Evolutionary conservation across 2,329 filamentous ascomycete species (phyloP), one percentile per base, ranked within the genome.

Genomic region (Nemania serpens): DNA sequence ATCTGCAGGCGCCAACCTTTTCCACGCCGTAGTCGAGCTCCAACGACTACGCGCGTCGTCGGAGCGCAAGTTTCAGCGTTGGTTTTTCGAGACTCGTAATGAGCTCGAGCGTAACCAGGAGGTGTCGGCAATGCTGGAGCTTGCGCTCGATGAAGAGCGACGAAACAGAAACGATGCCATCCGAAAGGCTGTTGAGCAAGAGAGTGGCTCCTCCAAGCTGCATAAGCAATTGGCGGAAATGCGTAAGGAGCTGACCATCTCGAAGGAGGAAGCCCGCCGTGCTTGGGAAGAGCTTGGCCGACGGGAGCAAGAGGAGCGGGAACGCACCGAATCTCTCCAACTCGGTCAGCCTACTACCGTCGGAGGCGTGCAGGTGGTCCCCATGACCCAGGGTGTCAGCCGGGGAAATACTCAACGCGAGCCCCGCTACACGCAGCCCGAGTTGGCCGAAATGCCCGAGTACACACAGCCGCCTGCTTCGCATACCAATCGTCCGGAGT

Each of bases 271-370:
- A 76, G 94, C 95, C 9, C 88, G 94, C 37, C 87, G 95, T 59
- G 95, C 95, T 1, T 99, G 95, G 95, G 95, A 99, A 78, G 95
- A 98, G 76, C 85, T 99, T 1, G 95, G 95, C 22, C 86, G 94
- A 53, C 87, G 93, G 53, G 95, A 98, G 75, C 92, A 97, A 72
- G 91, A 96, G 76, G 94, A 97, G 75, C 87, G 94, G 5, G 93
- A 97, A 65, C 86, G 91, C 47, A 95, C 91, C 1, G 83, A 87
- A 29, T 93, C 91, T n/a, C 80, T 99, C 22, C 88, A 95, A 70
- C 90, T 91, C 64, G 95, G 95, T 6, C 88, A 93, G 62, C 91
- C 94, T 13, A 97, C 93, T 1, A 82, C 96, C 50, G 91, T 99
- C 9, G 93, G 93, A 50, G 94, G 94, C 43, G 92, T 98, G 12